phyloP scores from a whole-genome alignment of 83 land plant species.

The Thuja plicata region DNA sequence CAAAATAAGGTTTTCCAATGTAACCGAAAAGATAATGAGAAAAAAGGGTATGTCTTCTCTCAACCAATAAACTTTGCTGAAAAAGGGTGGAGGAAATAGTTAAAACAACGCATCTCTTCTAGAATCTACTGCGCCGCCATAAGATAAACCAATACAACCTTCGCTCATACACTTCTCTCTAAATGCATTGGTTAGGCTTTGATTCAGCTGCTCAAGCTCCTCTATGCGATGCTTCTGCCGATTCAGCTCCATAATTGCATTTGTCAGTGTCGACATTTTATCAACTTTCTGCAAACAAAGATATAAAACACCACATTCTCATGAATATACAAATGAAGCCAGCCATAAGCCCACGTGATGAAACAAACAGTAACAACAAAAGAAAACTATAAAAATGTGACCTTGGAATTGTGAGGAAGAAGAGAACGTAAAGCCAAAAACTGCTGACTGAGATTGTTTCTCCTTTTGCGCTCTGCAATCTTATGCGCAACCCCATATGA shows the following conservation, averaged over 20 bases:
- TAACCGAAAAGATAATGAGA: too few species aligned
- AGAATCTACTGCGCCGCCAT: not conserved
- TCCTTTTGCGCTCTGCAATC: not conserved
- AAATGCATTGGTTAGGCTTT: not conserved
- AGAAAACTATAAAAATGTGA: not conserved
- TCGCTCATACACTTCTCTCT: not conserved
- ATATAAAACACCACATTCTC: not conserved
- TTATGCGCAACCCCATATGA: not conserved
- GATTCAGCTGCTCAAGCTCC: not conserved
- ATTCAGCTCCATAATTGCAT: not conserved
- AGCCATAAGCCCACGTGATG: too few species aligned
- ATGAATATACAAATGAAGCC: not conserved
- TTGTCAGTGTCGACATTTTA: not conserved
- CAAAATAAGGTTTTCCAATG: too few species aligned
- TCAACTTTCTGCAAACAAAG: not conserved
- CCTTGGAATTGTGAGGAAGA: not conserved
- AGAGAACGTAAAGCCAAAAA: not conserved
- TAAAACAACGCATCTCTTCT: not conserved
- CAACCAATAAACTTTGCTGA: too few species aligned
- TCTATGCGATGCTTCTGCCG: not conserved
- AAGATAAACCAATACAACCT: not conserved
- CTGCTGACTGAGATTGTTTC: not conserved
- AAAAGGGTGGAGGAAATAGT: too few species aligned
- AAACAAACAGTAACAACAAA: not conserved
- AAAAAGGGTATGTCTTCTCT: too few species aligned